Evolutionary conservation across 768 basidiomycete genomes (phyloP).

Genomic region (Hypsizygus marmoreus): DNA sequence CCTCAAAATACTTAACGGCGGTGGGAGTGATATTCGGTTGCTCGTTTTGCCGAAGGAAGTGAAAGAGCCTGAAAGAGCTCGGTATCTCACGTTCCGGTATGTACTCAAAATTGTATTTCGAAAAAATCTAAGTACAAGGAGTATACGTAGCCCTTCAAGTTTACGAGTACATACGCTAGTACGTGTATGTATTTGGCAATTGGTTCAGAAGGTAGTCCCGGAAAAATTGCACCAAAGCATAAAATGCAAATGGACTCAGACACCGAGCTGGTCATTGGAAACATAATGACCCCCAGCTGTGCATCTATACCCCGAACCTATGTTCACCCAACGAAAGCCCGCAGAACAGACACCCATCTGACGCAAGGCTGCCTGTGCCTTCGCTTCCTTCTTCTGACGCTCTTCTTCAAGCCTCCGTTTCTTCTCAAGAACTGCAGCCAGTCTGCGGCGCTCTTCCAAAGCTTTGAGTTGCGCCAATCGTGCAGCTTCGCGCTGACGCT

Average conservation of each 20-base stretch:
- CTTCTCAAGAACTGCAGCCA: background rate
- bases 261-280: slow-evolving; percentile 17
- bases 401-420: slow-evolving; percentile 23
- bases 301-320: slow-evolving; percentile 25
- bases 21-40: background rate
- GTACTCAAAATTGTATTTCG: too few species aligned
- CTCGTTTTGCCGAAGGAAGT: background rate
- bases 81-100: too few species aligned
- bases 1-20: background rate
- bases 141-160: too few species aligned
- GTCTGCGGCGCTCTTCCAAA: slow-evolving; percentile 1
- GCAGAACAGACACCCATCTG: slow-evolving; percentile 49
- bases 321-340: slow-evolving; percentile 25
- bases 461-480: slow-evolving; percentile 21
- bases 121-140: too few species aligned
- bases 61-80: too few species aligned
- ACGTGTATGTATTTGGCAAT: too few species aligned
- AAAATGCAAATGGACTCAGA: too few species aligned
- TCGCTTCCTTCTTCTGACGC: slow-evolving; percentile 39
- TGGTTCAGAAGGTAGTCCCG: too few species aligned
- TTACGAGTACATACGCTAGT: too few species aligned
- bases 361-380: slow-evolving; percentile 42
- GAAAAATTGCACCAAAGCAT: too few species aligned
- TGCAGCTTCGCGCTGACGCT: slow-evolving; percentile 28
- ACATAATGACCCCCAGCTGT: slow-evolving; percentile 28